Conservation (phyloP, 2,329 filamentous ascomycete genomes). For the Monilinia vaccinii-corymbosi region DNA sequence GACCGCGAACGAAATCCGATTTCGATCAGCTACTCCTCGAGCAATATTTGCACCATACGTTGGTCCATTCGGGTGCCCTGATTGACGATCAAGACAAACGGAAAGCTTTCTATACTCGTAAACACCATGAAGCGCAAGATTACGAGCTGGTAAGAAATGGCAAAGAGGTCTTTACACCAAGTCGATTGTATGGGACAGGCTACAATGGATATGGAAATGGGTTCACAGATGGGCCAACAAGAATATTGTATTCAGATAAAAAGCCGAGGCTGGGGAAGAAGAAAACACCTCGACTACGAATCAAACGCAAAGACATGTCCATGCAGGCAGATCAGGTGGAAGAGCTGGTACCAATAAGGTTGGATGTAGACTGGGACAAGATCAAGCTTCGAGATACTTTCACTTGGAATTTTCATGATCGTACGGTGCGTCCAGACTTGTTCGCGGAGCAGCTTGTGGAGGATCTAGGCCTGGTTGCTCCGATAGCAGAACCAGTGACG, state of each 20-base stretch:
- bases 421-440: constrained; percentile 66
- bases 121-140: constrained; percentile 59
- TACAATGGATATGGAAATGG: constrained; percentile 88
- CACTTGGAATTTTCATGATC: constrained; percentile 95
- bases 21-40: constrained; percentile 45
- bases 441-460: constrained; percentile 88
- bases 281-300: constrained; percentile 62
- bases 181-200: constrained; percentile 58
- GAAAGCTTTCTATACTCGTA: constrained; percentile 49
- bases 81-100: constrained; percentile 40
- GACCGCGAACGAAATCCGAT: constrained; percentile 24
- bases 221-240: constrained; percentile 55
- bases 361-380: constrained; percentile 94
- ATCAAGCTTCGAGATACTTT: constrained; percentile 94
- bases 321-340: constrained; percentile 85
- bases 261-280: constrained; percentile 70
- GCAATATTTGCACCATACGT: constrained; percentile 56
- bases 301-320: constrained; percentile 70
- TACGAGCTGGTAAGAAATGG: constrained; percentile 55
- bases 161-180: constrained; percentile 46
- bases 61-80: constrained; percentile 47
- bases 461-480: constrained; percentile 73
- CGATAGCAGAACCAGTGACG: constrained; percentile 54
- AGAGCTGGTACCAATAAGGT: constrained; percentile 79
- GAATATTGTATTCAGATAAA: constrained; percentile 68